Conservation (phyloP, 495 filamentous ascomycete species). For the Penicillium alfredii region DNA sequence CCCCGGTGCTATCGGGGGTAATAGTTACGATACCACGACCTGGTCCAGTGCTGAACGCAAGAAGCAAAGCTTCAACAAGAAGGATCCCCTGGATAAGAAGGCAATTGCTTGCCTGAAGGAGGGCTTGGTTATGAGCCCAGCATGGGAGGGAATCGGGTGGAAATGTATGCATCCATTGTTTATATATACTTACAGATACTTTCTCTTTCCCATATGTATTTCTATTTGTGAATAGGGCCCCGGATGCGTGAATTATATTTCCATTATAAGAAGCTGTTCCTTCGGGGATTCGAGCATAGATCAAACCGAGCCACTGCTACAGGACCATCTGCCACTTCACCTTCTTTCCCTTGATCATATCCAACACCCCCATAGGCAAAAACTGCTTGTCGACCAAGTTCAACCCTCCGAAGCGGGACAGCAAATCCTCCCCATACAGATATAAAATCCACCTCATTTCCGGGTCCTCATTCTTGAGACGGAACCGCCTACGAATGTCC, state of each 20-base stretch:
- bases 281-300: no score
- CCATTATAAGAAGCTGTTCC: no score
- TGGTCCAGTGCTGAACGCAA: slow-evolving; percentile 17
- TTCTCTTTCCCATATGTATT: no score
- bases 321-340: slow-evolving; percentile 49
- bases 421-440: slow-evolving; percentile 46
- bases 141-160: no score
- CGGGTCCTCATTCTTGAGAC: slow-evolving; percentile 1
- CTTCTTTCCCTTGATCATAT: slow-evolving; percentile 47
- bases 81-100: slow-evolving; percentile 17
- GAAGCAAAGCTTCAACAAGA: slow-evolving; percentile 12
- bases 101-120: slow-evolving; percentile 19
- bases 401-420: slow-evolving; percentile 45
- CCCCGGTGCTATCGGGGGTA: slow-evolving; percentile 13
- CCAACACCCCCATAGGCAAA: slow-evolving; percentile 49
- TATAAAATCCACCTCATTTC: slow-evolving; percentile 47
- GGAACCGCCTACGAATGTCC: no score
- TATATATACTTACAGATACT: no score
- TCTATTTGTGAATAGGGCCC: no score
- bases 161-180: no score
- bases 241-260: no score
- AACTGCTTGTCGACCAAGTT: slow-evolving; percentile 48
- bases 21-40: slow-evolving; percentile 22
- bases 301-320: no score
- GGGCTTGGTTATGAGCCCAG: slow-evolving; percentile 13